A percentile compares a stretch with the other conserved stretches of the same genome.
Evolutionary conservation across 2,329 filamentous ascomycete genomes (phyloP).

Genomic region (Colletotrichum eremochloae): DNA sequence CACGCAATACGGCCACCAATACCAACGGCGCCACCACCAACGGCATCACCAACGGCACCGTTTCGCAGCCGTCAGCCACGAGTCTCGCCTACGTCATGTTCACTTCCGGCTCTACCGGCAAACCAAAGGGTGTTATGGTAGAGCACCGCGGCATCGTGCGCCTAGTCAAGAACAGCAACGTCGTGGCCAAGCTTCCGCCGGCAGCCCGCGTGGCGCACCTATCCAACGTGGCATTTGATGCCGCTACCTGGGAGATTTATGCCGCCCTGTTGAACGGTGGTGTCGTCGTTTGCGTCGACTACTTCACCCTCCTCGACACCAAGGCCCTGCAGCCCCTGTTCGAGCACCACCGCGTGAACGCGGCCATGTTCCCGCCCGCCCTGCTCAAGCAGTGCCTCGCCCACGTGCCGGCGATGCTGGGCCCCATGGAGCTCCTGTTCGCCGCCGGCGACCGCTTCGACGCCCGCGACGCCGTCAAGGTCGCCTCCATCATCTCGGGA

Average conservation of each 20-base stretch:
- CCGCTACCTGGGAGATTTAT: background rate
- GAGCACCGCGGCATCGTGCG: constrained; percentile 11
- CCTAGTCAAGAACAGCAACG: background rate
- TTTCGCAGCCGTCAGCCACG: background rate
- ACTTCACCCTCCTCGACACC: constrained; percentile 4
- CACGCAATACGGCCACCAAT: no score
- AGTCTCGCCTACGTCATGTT: constrained; percentile 16
- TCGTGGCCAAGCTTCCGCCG: background rate
- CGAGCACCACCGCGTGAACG: background rate
- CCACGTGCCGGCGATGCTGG: background rate
- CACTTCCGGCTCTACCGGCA: constrained; percentile 10
- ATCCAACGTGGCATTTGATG: constrained; percentile 9
- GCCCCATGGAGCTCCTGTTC: background rate
- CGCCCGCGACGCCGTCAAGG: background rate
- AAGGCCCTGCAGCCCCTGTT: background rate
- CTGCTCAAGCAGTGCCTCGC: constrained; percentile 11
- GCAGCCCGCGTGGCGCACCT: constrained; percentile 2
- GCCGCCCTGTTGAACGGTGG: background rate
- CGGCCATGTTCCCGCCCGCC: background rate
- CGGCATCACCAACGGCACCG: background rate
- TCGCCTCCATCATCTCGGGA: background rate
- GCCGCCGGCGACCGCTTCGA: constrained; percentile 5
- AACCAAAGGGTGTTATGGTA: constrained; percentile 16
- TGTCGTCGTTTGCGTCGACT: background rate
- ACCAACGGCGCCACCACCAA: no score